Evolutionary conservation across 108 stramenopile species (phyloP).

Genomic region (Skeletonema costatum): DNA sequence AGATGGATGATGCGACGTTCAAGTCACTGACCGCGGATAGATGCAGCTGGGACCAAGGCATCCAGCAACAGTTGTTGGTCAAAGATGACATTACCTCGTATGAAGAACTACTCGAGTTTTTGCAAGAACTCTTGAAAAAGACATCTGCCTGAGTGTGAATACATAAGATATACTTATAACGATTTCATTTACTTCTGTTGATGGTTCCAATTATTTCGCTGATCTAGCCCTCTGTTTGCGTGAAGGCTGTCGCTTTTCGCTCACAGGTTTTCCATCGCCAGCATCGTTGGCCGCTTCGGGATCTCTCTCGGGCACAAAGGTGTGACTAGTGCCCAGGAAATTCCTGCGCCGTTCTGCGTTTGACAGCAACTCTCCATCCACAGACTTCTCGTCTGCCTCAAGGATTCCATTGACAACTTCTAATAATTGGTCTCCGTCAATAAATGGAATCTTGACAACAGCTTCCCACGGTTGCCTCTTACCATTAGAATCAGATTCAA

Average conservation of each 20-base stretch:
- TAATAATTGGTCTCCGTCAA: conserved; percentile 84
- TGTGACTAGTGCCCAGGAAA: conserved; percentile 56
- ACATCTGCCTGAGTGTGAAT: not conserved
- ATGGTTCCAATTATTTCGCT: no score
- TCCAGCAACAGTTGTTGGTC: no score
- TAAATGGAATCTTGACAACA: conserved; percentile 97
- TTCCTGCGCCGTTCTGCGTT: conserved; percentile 80
- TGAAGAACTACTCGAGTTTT: no score
- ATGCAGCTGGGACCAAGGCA: no score
- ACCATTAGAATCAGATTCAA: conserved; percentile 83
- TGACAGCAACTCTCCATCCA: conserved; percentile 50
- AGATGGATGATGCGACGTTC: no score
- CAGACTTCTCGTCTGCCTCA: conserved; percentile 52
- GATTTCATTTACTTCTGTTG: not conserved
- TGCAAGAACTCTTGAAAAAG: no score
- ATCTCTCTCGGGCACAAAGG: conserved; percentile 51
- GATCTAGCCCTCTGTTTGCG: not conserved
- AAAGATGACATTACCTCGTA: no score
- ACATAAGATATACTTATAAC: not conserved
- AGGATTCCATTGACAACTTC: conserved; percentile 73
- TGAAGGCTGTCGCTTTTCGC: conserved; percentile 2
- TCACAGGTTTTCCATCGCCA: not conserved
- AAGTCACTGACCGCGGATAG: no score
- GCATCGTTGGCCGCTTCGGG: conserved; percentile 1
- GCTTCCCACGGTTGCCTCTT: conserved; percentile 97